phyloP scores from a whole-genome alignment of 2,329 filamentous ascomycete species.

The Chaetomiaceae sp. region DNA sequence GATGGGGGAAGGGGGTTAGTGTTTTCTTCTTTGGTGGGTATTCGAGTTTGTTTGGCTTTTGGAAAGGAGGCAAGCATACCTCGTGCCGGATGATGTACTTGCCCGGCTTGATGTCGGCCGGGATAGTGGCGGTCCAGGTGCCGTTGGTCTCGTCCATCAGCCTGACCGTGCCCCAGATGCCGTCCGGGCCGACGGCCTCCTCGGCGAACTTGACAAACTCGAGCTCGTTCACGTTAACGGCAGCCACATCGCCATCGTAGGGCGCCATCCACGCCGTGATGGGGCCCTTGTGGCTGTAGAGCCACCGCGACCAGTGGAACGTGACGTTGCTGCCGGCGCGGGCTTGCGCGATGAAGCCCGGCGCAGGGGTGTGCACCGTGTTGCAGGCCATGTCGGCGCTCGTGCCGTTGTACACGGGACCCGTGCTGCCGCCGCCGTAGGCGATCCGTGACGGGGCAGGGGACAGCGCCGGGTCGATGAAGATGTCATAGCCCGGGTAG shows the following conservation, averaged over 20 bases:
- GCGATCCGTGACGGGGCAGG: slow-evolving; percentile 12
- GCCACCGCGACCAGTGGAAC: slow-evolving; percentile 18
- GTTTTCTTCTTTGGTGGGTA: too few species aligned
- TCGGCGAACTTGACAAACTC: slow-evolving; percentile 19
- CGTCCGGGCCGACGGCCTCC: slow-evolving; percentile 9
- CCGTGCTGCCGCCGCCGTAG: slow-evolving; percentile 14
- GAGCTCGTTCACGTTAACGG: slow-evolving; percentile 16
- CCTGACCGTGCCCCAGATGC: slow-evolving; percentile 11
- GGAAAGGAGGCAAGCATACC: neutral
- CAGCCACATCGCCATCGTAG: slow-evolving; percentile 5
- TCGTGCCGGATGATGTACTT: slow-evolving; percentile 17
- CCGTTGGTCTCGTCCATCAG: slow-evolving; percentile 15
- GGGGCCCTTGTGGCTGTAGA: slow-evolving; percentile 17
- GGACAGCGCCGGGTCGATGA: slow-evolving; percentile 7
- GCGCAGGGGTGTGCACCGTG: slow-evolving; percentile 7
- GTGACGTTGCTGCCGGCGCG: slow-evolving; percentile 17
- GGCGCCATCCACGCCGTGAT: slow-evolving; percentile 19
- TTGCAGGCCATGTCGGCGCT: slow-evolving; percentile 13
- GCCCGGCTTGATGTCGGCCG: slow-evolving; percentile 17
- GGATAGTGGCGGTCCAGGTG: slow-evolving; percentile 16
- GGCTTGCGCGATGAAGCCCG: slow-evolving; percentile 14
- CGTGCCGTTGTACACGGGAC: slow-evolving; percentile 9
- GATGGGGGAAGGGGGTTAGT: neutral
- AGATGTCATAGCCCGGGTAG: slow-evolving; percentile 17
- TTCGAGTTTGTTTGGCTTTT: too few species aligned